phyloP scores from a whole-genome alignment of 257 asterid species.

The Solanum pinnatisectum region DNA sequence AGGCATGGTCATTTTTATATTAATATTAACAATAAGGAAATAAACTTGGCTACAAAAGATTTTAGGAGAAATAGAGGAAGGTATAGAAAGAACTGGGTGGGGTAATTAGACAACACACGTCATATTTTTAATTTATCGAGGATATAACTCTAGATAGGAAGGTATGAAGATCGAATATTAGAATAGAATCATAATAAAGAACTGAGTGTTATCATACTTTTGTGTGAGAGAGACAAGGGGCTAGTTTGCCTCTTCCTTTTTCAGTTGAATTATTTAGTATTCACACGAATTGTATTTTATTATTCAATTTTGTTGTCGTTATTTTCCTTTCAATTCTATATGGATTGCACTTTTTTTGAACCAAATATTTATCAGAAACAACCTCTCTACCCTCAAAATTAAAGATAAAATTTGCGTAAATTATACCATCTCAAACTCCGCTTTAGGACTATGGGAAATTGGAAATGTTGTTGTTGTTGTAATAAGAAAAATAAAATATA shows the following conservation, averaged over 20 bases:
- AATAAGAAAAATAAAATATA: neutral
- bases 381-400: neutral
- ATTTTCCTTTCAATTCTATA: neutral
- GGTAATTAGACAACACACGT: rapidly evolving
- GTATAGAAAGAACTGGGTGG: neutral
- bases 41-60: neutral
- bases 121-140: neutral
- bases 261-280: neutral
- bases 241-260: neutral
- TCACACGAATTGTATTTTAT: neutral
- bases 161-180: neutral
- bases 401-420: neutral
- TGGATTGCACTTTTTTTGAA: neutral
- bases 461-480: neutral
- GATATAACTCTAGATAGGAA: neutral
- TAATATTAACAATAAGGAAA: neutral
- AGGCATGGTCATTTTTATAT: neutral
- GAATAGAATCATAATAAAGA: neutral
- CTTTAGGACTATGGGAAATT: neutral
- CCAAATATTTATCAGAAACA: rapidly evolving
- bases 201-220: neutral
- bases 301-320: neutral
- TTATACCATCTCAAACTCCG: neutral
- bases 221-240: neutral
- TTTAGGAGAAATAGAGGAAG: neutral